Evolutionary conservation across 345 rosid genomes (phyloP).

Genomic region (Eutrema yunnanense): DNA sequence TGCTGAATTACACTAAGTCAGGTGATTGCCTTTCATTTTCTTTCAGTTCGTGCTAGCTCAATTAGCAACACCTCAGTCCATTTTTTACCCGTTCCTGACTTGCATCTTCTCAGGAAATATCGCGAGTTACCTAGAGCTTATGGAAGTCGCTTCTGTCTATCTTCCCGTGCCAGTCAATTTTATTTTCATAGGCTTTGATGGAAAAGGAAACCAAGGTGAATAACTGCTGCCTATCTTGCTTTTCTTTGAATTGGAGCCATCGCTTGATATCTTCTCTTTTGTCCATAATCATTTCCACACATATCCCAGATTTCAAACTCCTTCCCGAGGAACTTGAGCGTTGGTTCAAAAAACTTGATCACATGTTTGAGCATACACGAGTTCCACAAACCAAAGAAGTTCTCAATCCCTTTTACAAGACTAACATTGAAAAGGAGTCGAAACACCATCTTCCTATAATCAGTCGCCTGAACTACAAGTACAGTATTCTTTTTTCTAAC

Average conservation of each 20-base stretch:
- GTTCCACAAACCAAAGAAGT: slow-evolving; percentile 69
- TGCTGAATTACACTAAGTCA: slow-evolving; percentile 70
- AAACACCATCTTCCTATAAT: slow-evolving; percentile 65
- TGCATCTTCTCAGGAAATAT: slow-evolving; percentile 46
- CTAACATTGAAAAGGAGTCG: slow-evolving; percentile 48
- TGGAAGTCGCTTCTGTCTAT: slow-evolving; percentile 83
- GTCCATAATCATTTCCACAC: slow-evolving; percentile 12
- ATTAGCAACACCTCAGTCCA: not conserved
- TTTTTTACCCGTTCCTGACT: not conserved
- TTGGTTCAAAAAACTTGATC: slow-evolving; percentile 92
- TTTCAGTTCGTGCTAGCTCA: not conserved
- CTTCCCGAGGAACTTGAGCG: slow-evolving; percentile 84
- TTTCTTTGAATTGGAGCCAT: not conserved
- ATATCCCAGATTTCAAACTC: slow-evolving; percentile 62
- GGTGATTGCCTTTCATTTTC: slow-evolving; percentile 38
- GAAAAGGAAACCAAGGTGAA: slow-evolving; percentile 92
- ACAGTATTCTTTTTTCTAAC: slow-evolving; percentile 12
- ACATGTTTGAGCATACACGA: slow-evolving; percentile 84
- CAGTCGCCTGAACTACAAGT: slow-evolving; percentile 91
- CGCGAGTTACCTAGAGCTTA: slow-evolving; percentile 77
- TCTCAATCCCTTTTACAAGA: slow-evolving; percentile 69
- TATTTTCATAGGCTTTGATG: slow-evolving; percentile 93
- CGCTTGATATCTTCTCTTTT: not conserved
- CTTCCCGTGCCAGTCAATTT: slow-evolving; percentile 93
- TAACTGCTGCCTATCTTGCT: not conserved